Evolutionary conservation across 345 rosid species (phyloP), one percentile per base, ranked within the genome.

Genomic region (Murraya koenigii): DNA sequence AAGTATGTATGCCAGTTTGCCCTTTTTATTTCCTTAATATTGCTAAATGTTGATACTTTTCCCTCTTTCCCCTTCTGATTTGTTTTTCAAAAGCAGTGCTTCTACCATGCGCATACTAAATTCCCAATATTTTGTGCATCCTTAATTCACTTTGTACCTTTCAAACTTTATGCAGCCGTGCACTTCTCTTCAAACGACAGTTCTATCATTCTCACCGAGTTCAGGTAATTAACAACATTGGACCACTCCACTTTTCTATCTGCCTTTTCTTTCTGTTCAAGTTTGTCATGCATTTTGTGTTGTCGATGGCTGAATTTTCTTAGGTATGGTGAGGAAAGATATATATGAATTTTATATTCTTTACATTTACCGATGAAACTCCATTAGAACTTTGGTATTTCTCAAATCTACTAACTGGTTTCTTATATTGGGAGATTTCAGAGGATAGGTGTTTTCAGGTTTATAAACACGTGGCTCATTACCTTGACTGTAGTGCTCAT

Each of bases 141-240:
- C 77, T 74, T 59, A 33, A 33, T 67, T 75, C 58, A 63, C 60
- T 17, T 70, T 17, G 30, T 30, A 20, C 61, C 36, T 75, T 63
- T 35, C 6, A 52, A 75, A 35, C 10, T 63, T 66, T 49, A 59
- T 82, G 36, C 95, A 97, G 99, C 85, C 88, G 88, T n/a, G 84
- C 66, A 66, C 97, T 91, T 79, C 90, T 97, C 72, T 83, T 76
- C 84, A 89, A 79, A 73, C 92, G 97, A 44, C 99, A 88, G 84
- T 97, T 94, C 87, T 94, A 87, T 84, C 99, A 97, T 80, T 97
- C 98, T 26, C 99, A 92, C 87, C 89, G 92, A 85, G 93, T 92
- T 83, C 99, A 97, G 97, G 99, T 96, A 83, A 89, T 38, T 82
- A 36, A 41, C 74, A 35, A 64, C 39, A 3, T 47, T 66, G 11